A percentile compares a stretch with the other conserved stretches of the same genome.
Conservation (phyloP, 1,139 yeast genomes). For the Kluyveromyces sp. region DNA sequence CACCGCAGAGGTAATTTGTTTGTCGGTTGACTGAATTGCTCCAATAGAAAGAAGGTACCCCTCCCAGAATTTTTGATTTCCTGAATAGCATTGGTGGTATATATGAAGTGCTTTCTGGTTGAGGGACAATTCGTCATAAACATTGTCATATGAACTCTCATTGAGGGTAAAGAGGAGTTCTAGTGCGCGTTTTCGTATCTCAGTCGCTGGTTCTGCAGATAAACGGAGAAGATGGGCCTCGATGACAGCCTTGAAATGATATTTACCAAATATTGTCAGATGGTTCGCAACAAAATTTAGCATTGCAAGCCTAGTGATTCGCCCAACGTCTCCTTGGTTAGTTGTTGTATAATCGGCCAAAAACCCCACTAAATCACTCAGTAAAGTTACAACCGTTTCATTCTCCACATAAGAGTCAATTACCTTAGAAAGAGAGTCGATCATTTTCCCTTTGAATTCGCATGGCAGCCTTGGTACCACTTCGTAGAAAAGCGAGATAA, state of each 20-base stretch:
- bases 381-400: slow-evolving; percentile 5
- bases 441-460: slow-evolving; percentile 18
- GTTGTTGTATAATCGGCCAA: slow-evolving; percentile 63
- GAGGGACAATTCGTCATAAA: slow-evolving; percentile 8
- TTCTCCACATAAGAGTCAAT: slow-evolving; percentile 2
- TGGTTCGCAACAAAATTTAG: slow-evolving; percentile 37
- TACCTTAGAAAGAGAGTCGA: slow-evolving; percentile 14
- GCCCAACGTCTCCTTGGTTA: slow-evolving; percentile 74
- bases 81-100: slow-evolving; percentile 12
- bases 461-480: slow-evolving; percentile 15
- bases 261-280: slow-evolving; percentile 16
- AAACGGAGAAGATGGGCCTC: slow-evolving; percentile 44
- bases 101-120: slow-evolving; percentile 13
- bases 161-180: slow-evolving; percentile 5
- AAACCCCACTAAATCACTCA: slow-evolving; percentile 22
- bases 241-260: slow-evolving; percentile 14
- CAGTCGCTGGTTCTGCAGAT: slow-evolving; percentile 45
- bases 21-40: slow-evolving; percentile 49
- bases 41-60: slow-evolving; percentile 57
- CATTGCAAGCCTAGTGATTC: slow-evolving; percentile 53
- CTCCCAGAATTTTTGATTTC: slow-evolving; percentile 40
- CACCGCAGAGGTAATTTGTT: slow-evolving; percentile 42
- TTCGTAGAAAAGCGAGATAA: slow-evolving; percentile 12
- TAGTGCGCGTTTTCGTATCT: slow-evolving; percentile 32
- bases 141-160: slow-evolving; percentile 3